Evolutionary conservation across 331 rosid species (phyloP).

Genomic region (Malus hybrid): DNA sequence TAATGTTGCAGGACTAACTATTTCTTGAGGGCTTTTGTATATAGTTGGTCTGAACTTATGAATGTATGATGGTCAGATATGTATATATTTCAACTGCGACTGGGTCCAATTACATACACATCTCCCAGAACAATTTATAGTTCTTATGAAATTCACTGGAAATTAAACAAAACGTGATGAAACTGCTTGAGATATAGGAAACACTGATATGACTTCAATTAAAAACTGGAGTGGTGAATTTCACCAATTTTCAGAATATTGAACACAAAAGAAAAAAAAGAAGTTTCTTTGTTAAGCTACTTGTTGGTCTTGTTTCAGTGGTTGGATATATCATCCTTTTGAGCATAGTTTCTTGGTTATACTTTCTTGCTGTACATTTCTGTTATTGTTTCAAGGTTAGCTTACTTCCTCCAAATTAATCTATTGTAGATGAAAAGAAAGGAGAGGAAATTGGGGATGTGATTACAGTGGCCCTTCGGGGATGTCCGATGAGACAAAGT

Average conservation of each 20-base stretch:
- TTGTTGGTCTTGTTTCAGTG: background rate
- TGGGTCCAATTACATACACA: background rate
- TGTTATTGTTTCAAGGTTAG: background rate
- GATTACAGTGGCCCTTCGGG: background rate
- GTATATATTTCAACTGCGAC: background rate
- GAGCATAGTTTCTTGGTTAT: background rate
- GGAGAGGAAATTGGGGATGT: background rate
- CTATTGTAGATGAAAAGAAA: background rate
- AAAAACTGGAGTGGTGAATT: background rate
- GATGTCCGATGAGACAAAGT: background rate
- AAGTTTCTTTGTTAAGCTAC: background rate
- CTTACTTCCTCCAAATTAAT: background rate
- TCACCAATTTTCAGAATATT: background rate
- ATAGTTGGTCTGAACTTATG: background rate
- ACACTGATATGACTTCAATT: background rate
- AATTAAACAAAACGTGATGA: background rate
- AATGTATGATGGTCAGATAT: background rate
- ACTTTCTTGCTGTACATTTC: background rate
- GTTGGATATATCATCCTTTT: background rate
- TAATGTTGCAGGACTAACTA: background rate
- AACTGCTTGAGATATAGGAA: background rate
- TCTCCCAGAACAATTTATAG: background rate
- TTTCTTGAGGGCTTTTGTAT: background rate
- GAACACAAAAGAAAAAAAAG: background rate
- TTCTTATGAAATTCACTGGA: background rate